These are phyloP conservation scores for Talinum fruticosum DNA, from an alignment of 148 eudicot genomes.

Conservation along the genomic window DNA sequence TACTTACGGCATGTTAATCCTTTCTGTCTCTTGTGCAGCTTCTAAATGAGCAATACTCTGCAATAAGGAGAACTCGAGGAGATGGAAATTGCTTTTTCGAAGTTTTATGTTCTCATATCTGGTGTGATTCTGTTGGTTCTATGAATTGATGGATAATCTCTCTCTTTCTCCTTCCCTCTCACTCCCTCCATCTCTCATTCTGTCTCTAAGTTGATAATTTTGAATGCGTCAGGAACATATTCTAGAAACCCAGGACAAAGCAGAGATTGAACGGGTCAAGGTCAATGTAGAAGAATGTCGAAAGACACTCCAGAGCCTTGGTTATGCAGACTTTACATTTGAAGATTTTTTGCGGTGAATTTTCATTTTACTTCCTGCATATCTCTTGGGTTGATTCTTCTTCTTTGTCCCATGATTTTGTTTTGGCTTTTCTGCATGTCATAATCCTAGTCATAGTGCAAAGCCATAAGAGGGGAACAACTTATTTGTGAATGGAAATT, in stretches of 20 bases:
- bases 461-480: no score
- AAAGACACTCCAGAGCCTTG: slow-evolving; percentile 76
- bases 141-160: background rate
- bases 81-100: slow-evolving; percentile 98
- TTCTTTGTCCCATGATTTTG: background rate
- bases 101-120: slow-evolving; percentile 94
- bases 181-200: background rate
- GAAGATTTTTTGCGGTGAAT: slow-evolving; percentile 88
- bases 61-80: slow-evolving; percentile 84
- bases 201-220: background rate
- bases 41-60: slow-evolving; percentile 61
- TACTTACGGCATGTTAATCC: background rate
- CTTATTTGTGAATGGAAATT: no score
- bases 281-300: slow-evolving; percentile 70
- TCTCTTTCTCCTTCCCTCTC: background rate
- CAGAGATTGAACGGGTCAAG: slow-evolving; percentile 68
- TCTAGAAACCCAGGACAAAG: slow-evolving; percentile 75
- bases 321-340: slow-evolving; percentile 90
- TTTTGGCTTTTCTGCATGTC: background rate
- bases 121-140: slow-evolving; percentile 35
- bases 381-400: background rate
- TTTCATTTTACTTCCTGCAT: slow-evolving; percentile 1
- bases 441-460: background rate
- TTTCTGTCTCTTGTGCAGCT: slow-evolving; percentile 39
- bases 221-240: slow-evolving; percentile 54